These are phyloP conservation scores for Tricholoma sp. DNA, from an alignment of 768 basidiomycete species.

Conservation along the genomic window DNA sequence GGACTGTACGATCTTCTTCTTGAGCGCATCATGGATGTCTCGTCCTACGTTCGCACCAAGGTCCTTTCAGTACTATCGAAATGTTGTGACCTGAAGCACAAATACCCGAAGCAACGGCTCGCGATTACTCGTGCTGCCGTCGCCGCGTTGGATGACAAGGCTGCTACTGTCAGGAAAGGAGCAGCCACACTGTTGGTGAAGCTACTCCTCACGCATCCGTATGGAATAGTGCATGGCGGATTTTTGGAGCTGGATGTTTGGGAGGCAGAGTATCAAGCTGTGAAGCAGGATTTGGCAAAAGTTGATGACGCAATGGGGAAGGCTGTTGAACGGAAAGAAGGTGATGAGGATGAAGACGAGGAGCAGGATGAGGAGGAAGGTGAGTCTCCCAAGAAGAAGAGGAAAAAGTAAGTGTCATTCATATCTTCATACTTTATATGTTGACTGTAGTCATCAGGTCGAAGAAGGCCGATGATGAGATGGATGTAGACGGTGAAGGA, in stretches of 20 bases:
- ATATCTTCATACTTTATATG: background rate
- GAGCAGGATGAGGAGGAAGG: slow-evolving; percentile 21
- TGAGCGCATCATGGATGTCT: slow-evolving; percentile 82
- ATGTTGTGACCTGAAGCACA: slow-evolving; percentile 68
- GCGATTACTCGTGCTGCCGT: slow-evolving; percentile 73
- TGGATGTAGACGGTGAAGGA: slow-evolving; percentile 52
- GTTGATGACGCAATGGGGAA: slow-evolving; percentile 67
- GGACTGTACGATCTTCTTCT: slow-evolving; percentile 79
- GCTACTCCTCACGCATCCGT: slow-evolving; percentile 85
- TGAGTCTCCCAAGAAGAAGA: slow-evolving; percentile 24
- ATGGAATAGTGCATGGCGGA: slow-evolving; percentile 79
- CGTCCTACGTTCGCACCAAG: slow-evolving; percentile 88
- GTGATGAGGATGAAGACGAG: slow-evolving; percentile 27
- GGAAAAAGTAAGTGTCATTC: slow-evolving; percentile 19
- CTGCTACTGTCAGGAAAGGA: slow-evolving; percentile 78
- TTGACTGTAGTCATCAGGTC: slow-evolving; percentile 16
- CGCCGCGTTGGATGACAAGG: slow-evolving; percentile 84
- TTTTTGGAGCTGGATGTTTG: slow-evolving; percentile 66
- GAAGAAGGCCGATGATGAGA: slow-evolving; percentile 38
- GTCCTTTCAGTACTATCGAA: slow-evolving; percentile 73
- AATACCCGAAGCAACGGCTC: slow-evolving; percentile 84
- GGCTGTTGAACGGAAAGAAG: slow-evolving; percentile 43
- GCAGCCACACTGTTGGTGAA: slow-evolving; percentile 72
- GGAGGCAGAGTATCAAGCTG: slow-evolving; percentile 62
- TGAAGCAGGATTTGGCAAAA: slow-evolving; percentile 60